Evolutionary conservation across 208 protist species (phyloP), one percentile per base, ranked within the genome.

Genomic region (Leishmania amazonensis): DNA sequence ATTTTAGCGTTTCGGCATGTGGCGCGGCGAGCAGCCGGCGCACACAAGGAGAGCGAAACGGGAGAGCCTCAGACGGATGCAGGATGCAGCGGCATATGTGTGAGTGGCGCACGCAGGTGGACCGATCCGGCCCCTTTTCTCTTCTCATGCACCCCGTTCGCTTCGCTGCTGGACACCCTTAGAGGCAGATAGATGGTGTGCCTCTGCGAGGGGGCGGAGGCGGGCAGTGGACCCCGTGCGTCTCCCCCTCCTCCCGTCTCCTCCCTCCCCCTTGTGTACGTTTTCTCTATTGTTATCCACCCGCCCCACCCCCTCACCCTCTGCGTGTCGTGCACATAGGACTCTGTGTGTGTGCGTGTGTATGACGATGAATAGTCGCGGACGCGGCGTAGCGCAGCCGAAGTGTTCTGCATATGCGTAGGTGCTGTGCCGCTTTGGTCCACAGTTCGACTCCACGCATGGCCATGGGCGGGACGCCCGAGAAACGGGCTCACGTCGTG

Each of bases 1-100:
- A 24, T 88, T 88, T 73, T 88, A 83, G 51, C 15, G 35, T 64
- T 19, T 28, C 31, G 40, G 35, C 73, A 31, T 38, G 47, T n/a
- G 19, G 49, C 35, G 9, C 24, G 40, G 11, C n/a, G 38, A n/a
- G 9, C 35, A 6, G 40, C 31, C 42, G 9, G 40, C 19, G 40
- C 67, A 47, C 38, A 42, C 4, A 21, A 21, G 40, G 51, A 38
- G 40, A 47, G 67, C 28, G 67, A 72, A 42, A n/a, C 28, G 13
- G 38, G 40, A 49, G 40, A 72, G 35, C 45, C 70, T 51, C 21
- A 51, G 24, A 38, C 40, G 6, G 45, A 74, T 31, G 40, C 21
- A 45, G 70, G 21, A 38, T 13, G 70, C 40, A 74, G 28, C 11
- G 17, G 45, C 9, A 35, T 31, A 74, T 28, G 11, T 28, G 45